Conservation (phyloP, 805 yeast species). For the Ogataea neopini region DNA sequence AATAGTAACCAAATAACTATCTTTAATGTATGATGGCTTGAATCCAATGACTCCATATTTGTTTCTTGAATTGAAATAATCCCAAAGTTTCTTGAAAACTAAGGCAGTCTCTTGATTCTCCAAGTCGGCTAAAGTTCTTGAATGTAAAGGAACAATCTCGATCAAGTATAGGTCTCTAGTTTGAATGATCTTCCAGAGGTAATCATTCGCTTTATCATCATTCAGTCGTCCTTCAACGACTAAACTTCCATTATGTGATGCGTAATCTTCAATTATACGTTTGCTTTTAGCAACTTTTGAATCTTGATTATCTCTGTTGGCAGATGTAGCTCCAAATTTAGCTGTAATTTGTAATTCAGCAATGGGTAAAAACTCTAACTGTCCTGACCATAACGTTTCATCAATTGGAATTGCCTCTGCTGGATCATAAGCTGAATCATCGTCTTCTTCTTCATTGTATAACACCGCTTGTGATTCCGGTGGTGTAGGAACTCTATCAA, state of each 20-base stretch:
- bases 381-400: conserved; percentile 26
- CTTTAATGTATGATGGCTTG: conserved; percentile 54
- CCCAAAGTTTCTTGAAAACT: conserved; percentile 38
- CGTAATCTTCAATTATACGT: conserved; percentile 22
- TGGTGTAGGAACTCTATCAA: conserved; percentile 16
- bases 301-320: conserved; percentile 8
- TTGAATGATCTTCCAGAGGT: conserved; percentile 47
- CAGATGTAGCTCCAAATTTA: conserved; percentile 20
- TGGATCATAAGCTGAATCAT: conserved; percentile 29
- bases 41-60: conserved; percentile 63
- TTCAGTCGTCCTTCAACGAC: conserved; percentile 69
- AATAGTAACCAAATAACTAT: conserved; percentile 54
- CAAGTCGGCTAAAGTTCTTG: conserved; percentile 19
- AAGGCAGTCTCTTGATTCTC: conserved; percentile 28
- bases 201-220: conserved; percentile 52
- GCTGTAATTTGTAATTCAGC: conserved; percentile 18
- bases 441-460: conserved; percentile 9
- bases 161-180: conserved; percentile 57
- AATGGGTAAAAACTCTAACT: conserved; percentile 22
- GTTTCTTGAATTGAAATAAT: conserved; percentile 45
- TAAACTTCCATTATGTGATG: conserved; percentile 20
- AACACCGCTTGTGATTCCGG: conserved; percentile 16
- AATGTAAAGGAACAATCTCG: conserved; percentile 37
- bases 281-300: conserved; percentile 15
- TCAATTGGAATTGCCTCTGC: conserved; percentile 21